Evolutionary conservation across 2,329 filamentous ascomycete species (phyloP).

Genomic region (Neofusicoccum kwambonambiense): DNA sequence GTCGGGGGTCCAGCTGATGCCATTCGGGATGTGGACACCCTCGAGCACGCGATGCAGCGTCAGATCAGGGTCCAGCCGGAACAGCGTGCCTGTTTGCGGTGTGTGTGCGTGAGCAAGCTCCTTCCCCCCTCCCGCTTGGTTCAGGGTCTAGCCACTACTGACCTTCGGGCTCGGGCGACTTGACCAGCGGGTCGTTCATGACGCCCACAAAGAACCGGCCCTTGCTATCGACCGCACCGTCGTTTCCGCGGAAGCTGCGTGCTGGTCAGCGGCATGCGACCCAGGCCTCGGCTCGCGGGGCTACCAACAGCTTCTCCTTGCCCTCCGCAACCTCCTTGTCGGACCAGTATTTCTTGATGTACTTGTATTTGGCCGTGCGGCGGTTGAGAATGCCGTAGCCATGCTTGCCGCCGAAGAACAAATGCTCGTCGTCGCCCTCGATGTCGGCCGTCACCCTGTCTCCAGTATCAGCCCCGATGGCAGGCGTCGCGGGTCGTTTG

Average conservation of each 20-base stretch:
- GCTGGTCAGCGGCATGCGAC: background rate
- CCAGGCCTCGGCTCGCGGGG: background rate
- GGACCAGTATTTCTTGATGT: slow-evolving; percentile 58
- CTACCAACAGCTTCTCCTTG: slow-evolving; percentile 46
- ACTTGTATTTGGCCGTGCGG: slow-evolving; percentile 53
- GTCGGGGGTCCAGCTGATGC: slow-evolving; percentile 75
- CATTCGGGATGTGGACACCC: slow-evolving; percentile 76
- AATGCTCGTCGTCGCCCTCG: slow-evolving; percentile 63
- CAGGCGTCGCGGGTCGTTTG: background rate
- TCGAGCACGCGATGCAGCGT: slow-evolving; percentile 60
- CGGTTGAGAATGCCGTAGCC: slow-evolving; percentile 78
- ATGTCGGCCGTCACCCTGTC: slow-evolving; percentile 69
- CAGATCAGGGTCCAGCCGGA: slow-evolving; percentile 65
- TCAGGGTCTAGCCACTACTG: slow-evolving; percentile 17
- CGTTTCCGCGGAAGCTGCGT: slow-evolving; percentile 65
- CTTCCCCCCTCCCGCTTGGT: background rate
- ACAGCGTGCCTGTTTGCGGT: slow-evolving; percentile 61
- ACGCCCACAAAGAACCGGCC: slow-evolving; percentile 82
- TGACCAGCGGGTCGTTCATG: slow-evolving; percentile 77
- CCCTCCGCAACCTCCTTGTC: slow-evolving; percentile 46
- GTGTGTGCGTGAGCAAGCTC: background rate
- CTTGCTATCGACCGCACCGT: slow-evolving; percentile 75
- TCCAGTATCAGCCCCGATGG: slow-evolving; percentile 1
- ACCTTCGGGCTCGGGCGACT: slow-evolving; percentile 46
- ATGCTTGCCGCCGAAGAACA: slow-evolving; percentile 77